Evolutionary conservation across 305 asterid species (phyloP).

Genomic region (Fraxinus sp.): DNA sequence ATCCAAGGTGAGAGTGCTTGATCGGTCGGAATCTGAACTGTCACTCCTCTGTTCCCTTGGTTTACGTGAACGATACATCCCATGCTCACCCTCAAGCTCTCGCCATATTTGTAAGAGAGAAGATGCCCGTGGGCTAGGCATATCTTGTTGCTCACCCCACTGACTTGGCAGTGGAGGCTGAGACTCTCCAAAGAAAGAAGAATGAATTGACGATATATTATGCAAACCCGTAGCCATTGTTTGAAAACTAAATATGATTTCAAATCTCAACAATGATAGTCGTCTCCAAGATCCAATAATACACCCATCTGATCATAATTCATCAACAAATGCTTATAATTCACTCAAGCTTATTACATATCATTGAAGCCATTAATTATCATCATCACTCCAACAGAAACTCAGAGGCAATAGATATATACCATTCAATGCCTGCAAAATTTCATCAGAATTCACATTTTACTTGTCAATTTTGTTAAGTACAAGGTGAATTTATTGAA

Average conservation of each 20-base stretch:
- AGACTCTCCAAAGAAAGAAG: constrained; percentile 62
- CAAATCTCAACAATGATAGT: constrained; percentile 16
- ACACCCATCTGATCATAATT: constrained; percentile 13
- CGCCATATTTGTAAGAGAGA: constrained; percentile 86
- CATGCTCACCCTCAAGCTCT: constrained; percentile 64
- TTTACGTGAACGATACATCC: constrained; percentile 45
- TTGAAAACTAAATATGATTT: neutral
- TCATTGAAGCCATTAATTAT: constrained; percentile 13
- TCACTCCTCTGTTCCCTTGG: constrained; percentile 38
- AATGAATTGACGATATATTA: constrained; percentile 49
- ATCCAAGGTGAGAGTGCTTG: constrained; percentile 35
- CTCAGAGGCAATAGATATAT: constrained; percentile 23
- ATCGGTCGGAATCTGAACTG: constrained; percentile 33
- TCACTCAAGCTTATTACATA: constrained; percentile 6
- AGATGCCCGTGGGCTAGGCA: constrained; percentile 63
- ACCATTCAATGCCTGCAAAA: constrained; percentile 37
- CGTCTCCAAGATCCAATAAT: constrained; percentile 20
- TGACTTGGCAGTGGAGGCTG: constrained; percentile 36
- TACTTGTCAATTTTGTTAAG: neutral
- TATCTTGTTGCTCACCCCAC: constrained; percentile 37
- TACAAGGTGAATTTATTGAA: constrained; percentile 14
- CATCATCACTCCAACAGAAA: constrained; percentile 11
- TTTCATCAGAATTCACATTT: constrained; percentile 7
- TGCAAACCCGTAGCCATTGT: constrained; percentile 78
- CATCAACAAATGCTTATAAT: constrained; percentile 17